phyloP scores from a whole-genome alignment of 2,329 filamentous ascomycete genomes.

The Ilyonectria destructans region DNA sequence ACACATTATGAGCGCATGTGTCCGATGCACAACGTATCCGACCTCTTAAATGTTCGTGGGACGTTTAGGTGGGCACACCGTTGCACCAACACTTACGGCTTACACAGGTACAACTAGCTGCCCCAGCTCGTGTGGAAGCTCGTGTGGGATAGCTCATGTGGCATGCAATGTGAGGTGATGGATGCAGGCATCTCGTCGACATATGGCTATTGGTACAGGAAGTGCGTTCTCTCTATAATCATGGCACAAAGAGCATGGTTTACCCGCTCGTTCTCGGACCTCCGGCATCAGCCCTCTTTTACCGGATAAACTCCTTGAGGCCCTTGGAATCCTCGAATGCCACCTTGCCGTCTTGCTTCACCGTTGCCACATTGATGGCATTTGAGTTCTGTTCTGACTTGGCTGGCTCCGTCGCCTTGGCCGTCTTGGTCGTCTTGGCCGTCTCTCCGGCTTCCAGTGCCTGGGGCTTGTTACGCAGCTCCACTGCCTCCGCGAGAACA shows the following conservation, averaged over 20 bases:
- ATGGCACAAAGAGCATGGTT: constrained; percentile 22
- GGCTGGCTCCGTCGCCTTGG: constrained; percentile 4
- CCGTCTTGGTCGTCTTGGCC: constrained; percentile 33
- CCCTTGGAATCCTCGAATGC: constrained; percentile 74
- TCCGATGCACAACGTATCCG: not conserved
- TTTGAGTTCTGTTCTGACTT: constrained; percentile 47
- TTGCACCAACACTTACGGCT: not conserved
- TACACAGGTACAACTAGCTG: not conserved
- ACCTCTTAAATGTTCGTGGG: not conserved
- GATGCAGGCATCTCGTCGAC: constrained; percentile 19
- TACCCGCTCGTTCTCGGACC: constrained; percentile 8
- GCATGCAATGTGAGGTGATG: constrained; percentile 16
- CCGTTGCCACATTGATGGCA: constrained; percentile 70
- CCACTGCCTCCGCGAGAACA: constrained; percentile 73
- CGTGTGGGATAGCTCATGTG: constrained; percentile 3
- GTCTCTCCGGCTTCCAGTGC: constrained; percentile 33
- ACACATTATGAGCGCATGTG: not conserved
- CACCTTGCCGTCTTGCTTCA: constrained; percentile 77
- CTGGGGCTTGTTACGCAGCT: constrained; percentile 58
- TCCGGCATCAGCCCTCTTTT: constrained; percentile 20
- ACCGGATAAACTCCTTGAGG: constrained; percentile 70
- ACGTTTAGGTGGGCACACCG: not conserved
- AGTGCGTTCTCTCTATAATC: constrained; percentile 24
- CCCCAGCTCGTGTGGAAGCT: not conserved
- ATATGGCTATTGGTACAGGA: constrained; percentile 32